Evolutionary conservation across 495 filamentous ascomycete species (phyloP).

Genomic region (Xylaria cubensis): DNA sequence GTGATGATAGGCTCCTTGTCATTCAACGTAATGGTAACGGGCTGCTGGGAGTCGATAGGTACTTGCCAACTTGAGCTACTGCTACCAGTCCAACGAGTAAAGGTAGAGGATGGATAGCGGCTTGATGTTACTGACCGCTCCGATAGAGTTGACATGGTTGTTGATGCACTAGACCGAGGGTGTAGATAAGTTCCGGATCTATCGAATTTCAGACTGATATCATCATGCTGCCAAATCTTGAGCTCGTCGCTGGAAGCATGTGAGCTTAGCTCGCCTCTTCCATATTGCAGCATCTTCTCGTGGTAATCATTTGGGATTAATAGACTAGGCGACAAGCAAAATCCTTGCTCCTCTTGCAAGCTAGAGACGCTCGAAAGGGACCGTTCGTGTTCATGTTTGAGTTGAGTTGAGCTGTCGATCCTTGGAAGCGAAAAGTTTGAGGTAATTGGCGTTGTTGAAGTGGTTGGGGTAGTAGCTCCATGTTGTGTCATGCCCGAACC

Average conservation of each 20-base stretch:
- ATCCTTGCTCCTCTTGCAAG: conserved; percentile 62
- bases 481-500: conserved; percentile 43
- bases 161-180: conserved; percentile 52
- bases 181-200: conserved; percentile 34
- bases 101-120: conserved; percentile 53
- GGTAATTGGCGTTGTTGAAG: conserved; percentile 37
- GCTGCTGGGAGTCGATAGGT: conserved; percentile 30
- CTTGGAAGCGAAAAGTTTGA: conserved; percentile 54
- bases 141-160: conserved; percentile 43
- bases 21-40: conserved; percentile 11
- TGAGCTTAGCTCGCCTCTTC: conserved; percentile 38
- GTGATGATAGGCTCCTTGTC: conserved; percentile 25
- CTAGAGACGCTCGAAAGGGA: conserved; percentile 54
- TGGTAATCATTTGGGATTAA: conserved; percentile 60
- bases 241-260: conserved; percentile 32
- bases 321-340: conserved; percentile 60
- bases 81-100: conserved; percentile 53
- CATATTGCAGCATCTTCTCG: conserved; percentile 51
- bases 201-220: conserved; percentile 42
- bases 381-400: conserved; percentile 40
- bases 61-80: conserved; percentile 45
- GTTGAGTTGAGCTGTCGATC: conserved; percentile 34
- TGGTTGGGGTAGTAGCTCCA: conserved; percentile 51
- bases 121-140: conserved; percentile 43
- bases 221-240: conserved; percentile 40